Evolutionary conservation across 768 basidiomycete species (phyloP).

Genomic region (Leccinum broughii): DNA sequence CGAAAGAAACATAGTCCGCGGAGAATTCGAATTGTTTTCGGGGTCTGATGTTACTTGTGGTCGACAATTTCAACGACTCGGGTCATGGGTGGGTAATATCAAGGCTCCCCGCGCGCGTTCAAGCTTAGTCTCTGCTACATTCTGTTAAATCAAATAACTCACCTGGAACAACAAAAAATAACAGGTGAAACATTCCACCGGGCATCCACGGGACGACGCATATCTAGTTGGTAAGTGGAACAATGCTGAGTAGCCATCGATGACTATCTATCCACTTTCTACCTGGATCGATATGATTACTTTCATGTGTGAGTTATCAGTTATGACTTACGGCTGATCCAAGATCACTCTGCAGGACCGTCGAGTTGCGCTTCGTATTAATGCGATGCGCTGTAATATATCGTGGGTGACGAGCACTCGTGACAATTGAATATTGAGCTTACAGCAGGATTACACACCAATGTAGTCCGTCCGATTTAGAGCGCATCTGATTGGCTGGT

Average conservation of each 20-base stretch:
- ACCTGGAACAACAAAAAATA: not conserved
- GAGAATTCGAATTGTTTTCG: not conserved
- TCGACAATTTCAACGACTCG: not conserved
- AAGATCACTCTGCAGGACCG: not conserved
- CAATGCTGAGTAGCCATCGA: not conserved
- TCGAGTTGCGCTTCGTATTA: not conserved
- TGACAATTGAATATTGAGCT: not conserved
- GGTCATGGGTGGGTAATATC: not conserved
- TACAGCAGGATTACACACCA: not conserved
- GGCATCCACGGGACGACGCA: not conserved
- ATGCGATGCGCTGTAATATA: not conserved
- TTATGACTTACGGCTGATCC: not conserved
- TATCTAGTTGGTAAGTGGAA: not conserved
- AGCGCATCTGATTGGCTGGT: not conserved
- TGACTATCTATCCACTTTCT: not conserved
- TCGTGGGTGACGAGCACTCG: not conserved
- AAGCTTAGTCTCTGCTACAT: not conserved
- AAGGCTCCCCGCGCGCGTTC: not conserved
- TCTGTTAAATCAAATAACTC: not conserved
- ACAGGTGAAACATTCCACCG: not conserved
- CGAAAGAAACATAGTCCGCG: not conserved
- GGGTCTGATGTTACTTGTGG: not conserved
- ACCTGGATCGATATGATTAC: not conserved
- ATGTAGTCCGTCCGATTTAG: not conserved
- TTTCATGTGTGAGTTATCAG: not conserved